These are phyloP conservation scores for Galium porrigens DNA, from an alignment of 305 asterid genomes.

Conservation along the genomic window DNA sequence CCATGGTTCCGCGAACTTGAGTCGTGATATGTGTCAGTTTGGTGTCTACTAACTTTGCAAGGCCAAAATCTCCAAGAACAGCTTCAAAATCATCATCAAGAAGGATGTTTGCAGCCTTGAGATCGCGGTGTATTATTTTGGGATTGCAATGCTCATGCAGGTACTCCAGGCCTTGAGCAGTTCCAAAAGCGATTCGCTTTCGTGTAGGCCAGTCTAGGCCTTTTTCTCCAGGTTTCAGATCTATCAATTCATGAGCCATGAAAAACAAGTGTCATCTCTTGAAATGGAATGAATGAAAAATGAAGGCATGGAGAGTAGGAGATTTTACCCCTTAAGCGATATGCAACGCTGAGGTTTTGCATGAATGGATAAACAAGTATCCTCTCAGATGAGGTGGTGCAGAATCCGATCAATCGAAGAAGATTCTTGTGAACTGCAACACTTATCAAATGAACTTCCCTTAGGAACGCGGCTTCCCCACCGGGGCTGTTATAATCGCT, in stretches of 20 bases:
- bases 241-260: conserved; percentile 18
- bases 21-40: conserved; percentile 69
- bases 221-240: conserved; percentile 60
- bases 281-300: not conserved
- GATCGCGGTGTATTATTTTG: conserved; percentile 71
- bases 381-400: conserved; percentile 61
- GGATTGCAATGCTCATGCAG: conserved; percentile 85
- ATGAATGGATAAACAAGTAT: conserved; percentile 82
- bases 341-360: conserved; percentile 77
- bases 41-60: conserved; percentile 63
- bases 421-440: conserved; percentile 75
- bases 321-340: conserved; percentile 58
- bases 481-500: conserved; percentile 65
- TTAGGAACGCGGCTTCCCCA: conserved; percentile 70
- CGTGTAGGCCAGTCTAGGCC: conserved; percentile 66
- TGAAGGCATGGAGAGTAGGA: not conserved
- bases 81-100: conserved; percentile 60
- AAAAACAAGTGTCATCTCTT: not conserved
- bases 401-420: conserved; percentile 62
- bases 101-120: conserved; percentile 88
- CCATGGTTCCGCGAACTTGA: conserved; percentile 91
- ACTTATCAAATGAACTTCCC: conserved; percentile 71
- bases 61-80: conserved; percentile 82
- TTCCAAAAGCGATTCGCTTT: conserved; percentile 59
- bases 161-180: conserved; percentile 85